A percentile compares a stretch with the other conserved stretches of the same genome.
These are phyloP conservation scores for Phaeophleospora eucalypticola DNA, from an alignment of 2,329 filamentous ascomycete species.

Conservation along the genomic window DNA sequence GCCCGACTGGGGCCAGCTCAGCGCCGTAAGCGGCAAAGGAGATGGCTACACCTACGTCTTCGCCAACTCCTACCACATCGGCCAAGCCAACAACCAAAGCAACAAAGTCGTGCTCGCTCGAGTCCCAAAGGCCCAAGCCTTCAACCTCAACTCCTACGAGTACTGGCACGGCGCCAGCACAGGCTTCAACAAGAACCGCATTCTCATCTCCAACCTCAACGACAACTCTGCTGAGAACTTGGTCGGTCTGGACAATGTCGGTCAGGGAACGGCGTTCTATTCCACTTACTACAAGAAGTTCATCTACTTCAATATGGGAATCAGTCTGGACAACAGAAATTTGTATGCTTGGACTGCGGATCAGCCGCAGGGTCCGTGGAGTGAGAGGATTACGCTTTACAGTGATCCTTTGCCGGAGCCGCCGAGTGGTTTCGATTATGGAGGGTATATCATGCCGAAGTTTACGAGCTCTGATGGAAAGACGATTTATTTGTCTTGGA, in stretches of 20 bases:
- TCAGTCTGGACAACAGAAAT: neutral
- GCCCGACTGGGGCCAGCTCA: conserved; percentile 1
- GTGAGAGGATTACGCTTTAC: neutral
- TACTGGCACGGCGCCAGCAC: neutral
- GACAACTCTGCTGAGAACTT: neutral
- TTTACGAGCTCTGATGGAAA: conserved; percentile 1
- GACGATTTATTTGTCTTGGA: neutral
- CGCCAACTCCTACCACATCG: neutral
- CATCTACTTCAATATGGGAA: conserved; percentile 1
- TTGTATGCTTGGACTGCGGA: neutral
- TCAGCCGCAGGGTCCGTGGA: neutral
- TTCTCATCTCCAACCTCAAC: neutral
- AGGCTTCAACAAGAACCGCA: neutral
- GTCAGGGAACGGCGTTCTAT: neutral
- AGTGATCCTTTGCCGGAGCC: neutral
- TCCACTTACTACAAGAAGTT: conserved; percentile 1
- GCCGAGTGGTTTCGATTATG: neutral
- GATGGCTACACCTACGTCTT: neutral
- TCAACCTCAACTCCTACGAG: neutral
- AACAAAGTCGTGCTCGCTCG: neutral
- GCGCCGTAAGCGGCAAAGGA: neutral
- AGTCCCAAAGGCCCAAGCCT: neutral
- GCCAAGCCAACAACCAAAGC: neutral
- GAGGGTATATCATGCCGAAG: neutral
- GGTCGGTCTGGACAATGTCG: neutral